phyloP scores from a whole-genome alignment of 352 stramenopile genomes.

The Pythium phragmiticola region DNA sequence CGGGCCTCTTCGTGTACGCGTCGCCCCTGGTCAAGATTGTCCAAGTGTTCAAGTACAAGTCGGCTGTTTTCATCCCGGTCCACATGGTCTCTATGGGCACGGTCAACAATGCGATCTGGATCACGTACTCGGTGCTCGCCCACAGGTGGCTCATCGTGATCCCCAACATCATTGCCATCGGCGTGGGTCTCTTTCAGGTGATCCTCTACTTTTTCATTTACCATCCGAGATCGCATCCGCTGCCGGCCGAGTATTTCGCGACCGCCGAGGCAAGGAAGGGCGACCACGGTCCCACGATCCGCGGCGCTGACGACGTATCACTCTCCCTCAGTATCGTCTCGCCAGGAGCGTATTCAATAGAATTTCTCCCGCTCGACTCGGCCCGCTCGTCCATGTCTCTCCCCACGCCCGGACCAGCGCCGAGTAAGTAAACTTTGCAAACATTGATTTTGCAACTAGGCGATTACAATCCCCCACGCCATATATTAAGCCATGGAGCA shows the following conservation, averaged over 20 bases:
- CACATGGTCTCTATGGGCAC: conserved; percentile 41
- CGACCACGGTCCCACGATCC: no score
- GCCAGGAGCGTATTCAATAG: not conserved
- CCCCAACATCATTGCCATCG: not conserved
- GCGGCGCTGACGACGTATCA: no score
- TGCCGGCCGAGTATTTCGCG: conserved; percentile 8
- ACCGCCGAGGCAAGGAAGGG: not conserved
- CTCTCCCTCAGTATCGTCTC: not conserved
- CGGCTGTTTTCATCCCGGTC: conserved; percentile 37
- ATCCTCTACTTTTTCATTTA: conserved; percentile 44
- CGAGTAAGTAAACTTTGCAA: no score
- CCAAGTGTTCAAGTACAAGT: conserved; percentile 46
- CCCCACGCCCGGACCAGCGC: no score
- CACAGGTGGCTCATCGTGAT: conserved; percentile 42
- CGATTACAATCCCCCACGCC: no score
- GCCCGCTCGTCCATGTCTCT: not conserved
- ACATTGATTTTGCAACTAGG: no score
- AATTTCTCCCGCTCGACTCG: not conserved
- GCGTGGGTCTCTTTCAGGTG: conserved; percentile 30
- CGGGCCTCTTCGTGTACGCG: conserved; percentile 45
- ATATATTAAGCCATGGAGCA: no score
- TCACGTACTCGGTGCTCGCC: conserved; percentile 44
- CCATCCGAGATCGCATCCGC: conserved; percentile 39
- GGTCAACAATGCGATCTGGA: conserved; percentile 51
- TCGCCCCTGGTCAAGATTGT: conserved; percentile 54